These are phyloP conservation scores for Pezicula radicicola DNA, from an alignment of 2,329 filamentous ascomycete genomes.

Conservation along the genomic window DNA sequence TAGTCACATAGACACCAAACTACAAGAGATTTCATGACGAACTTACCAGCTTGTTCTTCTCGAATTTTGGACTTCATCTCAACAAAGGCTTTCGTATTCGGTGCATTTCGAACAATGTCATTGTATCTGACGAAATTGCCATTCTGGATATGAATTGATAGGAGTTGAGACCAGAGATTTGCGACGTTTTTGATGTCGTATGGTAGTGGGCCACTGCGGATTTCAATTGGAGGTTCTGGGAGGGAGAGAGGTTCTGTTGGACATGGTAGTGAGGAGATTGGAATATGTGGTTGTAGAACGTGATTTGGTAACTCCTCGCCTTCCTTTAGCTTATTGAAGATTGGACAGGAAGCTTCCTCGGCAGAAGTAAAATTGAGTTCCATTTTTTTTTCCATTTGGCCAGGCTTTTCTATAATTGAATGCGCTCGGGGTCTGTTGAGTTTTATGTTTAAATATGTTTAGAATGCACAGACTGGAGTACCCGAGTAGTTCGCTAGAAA, in stretches of 20 bases:
- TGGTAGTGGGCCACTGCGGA: conserved; percentile 4
- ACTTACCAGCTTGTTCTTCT: not conserved
- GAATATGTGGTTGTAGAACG: not conserved
- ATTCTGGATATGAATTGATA: conserved; percentile 10
- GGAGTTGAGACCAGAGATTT: conserved; percentile 7
- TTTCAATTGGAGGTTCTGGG: conserved; percentile 3
- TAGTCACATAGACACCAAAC: too few species aligned
- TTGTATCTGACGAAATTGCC: conserved; percentile 8
- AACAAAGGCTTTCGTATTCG: too few species aligned
- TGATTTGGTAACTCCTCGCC: not conserved
- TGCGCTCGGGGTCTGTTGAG: too few species aligned
- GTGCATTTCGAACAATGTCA: not conserved
- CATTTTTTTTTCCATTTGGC: too few species aligned
- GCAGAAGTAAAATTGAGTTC: too few species aligned
- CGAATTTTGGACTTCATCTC: not conserved
- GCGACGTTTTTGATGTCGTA: conserved; percentile 6
- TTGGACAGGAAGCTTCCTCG: not conserved
- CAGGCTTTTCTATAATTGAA: too few species aligned
- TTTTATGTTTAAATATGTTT: too few species aligned
- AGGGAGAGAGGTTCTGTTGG: conserved; percentile 1
- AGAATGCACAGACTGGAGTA: too few species aligned
- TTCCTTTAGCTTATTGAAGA: not conserved
- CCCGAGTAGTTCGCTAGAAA: too few species aligned
- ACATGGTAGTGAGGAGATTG: conserved; percentile 1
- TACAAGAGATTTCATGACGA: too few species aligned